Base-by-base conservation (phyloP, 345 rosid genomes). In the Citrus maxima region DNA sequence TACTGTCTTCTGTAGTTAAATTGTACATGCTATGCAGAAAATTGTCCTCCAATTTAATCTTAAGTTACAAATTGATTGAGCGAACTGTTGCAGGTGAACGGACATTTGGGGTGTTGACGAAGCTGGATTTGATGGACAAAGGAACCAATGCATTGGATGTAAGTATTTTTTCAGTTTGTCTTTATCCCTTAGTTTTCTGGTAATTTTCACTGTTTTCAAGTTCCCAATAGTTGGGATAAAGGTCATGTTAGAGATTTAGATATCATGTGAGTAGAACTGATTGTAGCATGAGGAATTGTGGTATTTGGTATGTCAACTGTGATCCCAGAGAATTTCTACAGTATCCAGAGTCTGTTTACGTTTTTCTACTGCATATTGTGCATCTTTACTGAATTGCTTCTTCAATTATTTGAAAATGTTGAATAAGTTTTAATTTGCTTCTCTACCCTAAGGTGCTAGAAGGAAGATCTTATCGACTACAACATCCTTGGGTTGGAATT, bases 41-140 rank as follows among this genome's bases (percentile, higher is more conserved):
- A 32, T 30, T 71, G 61, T 70, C 32, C 13, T n/a, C 46, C 54
- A 37, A 18, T 63, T 55, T 66, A 9, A 19, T n/a, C 21, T 67
- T 46, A 67, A 2, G 6, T 66, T 9, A 25, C 21, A 34, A 24
- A 51, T 78, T 34, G 51, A 81, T 81, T 9, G 24, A 67, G 12
- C 64, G 7, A 22, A 73, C 59, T 71, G 58, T 30, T 19, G 8
- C 81, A 96, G 99, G 99, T 19, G 99, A 94, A 25, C 86, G 99
- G 38, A 96, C 99, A 38, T 94, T 96, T 86, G 99, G 99, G n/a
- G 99, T 96, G 59, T 82, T 96, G 81, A 96, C 99, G 25, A 96
- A 96, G 89, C 84, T 96, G 80, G 99, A 96, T 78, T 81, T 96
- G 87, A 96, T 96, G 99, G 98, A 96, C 87, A 94, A 90, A 86